Evolutionary conservation across 1,284 basidiomycete genomes (phyloP).

Genomic region (Laetiporus sulphureus): DNA sequence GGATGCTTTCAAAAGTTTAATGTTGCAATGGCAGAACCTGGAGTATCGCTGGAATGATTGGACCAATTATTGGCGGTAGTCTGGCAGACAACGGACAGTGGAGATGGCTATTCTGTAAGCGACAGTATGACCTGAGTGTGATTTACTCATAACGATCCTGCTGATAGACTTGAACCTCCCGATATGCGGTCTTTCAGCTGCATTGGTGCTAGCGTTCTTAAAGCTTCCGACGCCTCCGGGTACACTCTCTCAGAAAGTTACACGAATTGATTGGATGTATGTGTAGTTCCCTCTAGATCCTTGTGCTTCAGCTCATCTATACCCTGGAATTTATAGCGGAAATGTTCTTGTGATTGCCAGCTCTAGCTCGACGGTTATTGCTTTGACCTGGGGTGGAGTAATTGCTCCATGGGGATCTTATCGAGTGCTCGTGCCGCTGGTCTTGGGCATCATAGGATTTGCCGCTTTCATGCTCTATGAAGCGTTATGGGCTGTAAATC

Average conservation of each 20-base stretch:
- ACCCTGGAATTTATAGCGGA: no score
- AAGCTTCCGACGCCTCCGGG: conserved; percentile 21
- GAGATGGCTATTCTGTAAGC: conserved; percentile 22
- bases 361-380: conserved; percentile 13
- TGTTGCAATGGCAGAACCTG: background rate
- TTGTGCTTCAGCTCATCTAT: no score
- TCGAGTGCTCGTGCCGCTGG: conserved; percentile 15
- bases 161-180: conserved; percentile 18
- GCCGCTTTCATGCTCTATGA: conserved; percentile 16
- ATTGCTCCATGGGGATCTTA: conserved; percentile 12
- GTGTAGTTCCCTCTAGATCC: conserved; percentile 6
- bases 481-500: conserved; percentile 5
- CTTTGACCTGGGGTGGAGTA: conserved; percentile 18
- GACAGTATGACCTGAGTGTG: no score
- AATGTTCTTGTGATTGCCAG: conserved; percentile 14
- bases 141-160: background rate
- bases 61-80: conserved; percentile 8
- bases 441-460: conserved; percentile 15
- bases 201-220: conserved; percentile 14
- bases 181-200: conserved; percentile 12
- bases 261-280: conserved; percentile 31
- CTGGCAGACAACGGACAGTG: conserved; percentile 11
- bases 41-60: background rate
- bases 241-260: conserved; percentile 21
- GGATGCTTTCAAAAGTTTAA: background rate